A percentile compares a stretch with the other conserved stretches of the same genome.
Evolutionary conservation across 371 early-diverging fungal genomes (phyloP).

Genomic region (Nosema muscidifuracis): DNA sequence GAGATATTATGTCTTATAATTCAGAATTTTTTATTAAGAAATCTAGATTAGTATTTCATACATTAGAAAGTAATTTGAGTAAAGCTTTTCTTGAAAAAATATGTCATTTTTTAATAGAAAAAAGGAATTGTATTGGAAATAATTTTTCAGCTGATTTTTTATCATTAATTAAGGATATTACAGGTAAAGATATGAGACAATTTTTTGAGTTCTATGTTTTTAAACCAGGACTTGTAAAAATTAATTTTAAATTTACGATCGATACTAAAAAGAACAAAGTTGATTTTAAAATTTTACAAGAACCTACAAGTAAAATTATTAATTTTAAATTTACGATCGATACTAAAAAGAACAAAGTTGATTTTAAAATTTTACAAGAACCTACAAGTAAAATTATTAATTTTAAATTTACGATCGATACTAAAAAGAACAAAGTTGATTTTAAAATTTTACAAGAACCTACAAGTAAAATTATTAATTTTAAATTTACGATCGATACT

Average conservation of each 20-base stretch:
- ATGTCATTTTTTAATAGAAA: constrained; percentile 37
- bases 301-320: constrained; percentile 47
- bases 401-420: too few species aligned
- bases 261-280: constrained; percentile 57
- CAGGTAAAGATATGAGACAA: constrained; percentile 60
- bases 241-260: constrained; percentile 49
- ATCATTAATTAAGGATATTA: constrained; percentile 58
- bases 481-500: too few species aligned
- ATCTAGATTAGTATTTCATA: constrained; percentile 55
- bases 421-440: too few species aligned
- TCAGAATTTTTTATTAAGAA: constrained; percentile 58
- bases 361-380: too few species aligned
- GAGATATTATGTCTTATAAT: constrained; percentile 37
- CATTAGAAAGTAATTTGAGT: constrained; percentile 60
- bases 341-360: too few species aligned
- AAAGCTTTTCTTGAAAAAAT: constrained; percentile 64
- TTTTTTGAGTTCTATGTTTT: constrained; percentile 63
- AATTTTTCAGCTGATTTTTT: constrained; percentile 56
- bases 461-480: too few species aligned
- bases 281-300: constrained; percentile 46
- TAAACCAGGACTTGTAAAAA: constrained; percentile 52
- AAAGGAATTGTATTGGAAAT: not conserved
- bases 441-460: too few species aligned
- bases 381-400: too few species aligned
- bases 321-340: too few species aligned